phyloP scores from a whole-genome alignment of 495 filamentous ascomycete genomes.

The Amphirosellinia nigrospora region DNA sequence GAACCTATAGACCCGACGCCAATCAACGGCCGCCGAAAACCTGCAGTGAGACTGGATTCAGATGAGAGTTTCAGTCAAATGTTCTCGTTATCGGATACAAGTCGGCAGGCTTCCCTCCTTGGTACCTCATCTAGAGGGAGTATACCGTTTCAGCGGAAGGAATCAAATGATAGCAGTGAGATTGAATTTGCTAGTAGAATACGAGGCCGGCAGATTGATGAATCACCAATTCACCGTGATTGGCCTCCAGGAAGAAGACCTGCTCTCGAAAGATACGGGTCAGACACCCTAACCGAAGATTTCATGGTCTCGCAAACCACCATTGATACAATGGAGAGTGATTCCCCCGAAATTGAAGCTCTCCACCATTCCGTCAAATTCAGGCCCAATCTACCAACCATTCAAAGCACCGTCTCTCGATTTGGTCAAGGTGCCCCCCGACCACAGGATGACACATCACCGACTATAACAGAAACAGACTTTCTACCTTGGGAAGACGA shows the following conservation, averaged over 20 bases:
- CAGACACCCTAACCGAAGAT: constrained; percentile 48
- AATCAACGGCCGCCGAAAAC: constrained; percentile 38
- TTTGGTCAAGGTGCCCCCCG: constrained; percentile 13
- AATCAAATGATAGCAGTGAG: constrained; percentile 30
- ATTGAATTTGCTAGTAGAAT: constrained; percentile 46
- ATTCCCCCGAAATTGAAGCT: constrained; percentile 21
- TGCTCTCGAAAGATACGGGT: constrained; percentile 41
- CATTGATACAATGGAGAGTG: constrained; percentile 44
- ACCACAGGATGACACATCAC: constrained; percentile 42
- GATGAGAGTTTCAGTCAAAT: constrained; percentile 77
- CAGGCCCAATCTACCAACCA: not conserved
- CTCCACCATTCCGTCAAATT: constrained; percentile 12
- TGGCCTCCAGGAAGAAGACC: constrained; percentile 28
- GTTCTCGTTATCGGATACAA: constrained; percentile 78
- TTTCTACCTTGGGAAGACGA: constrained; percentile 57
- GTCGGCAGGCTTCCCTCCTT: constrained; percentile 50
- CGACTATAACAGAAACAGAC: constrained; percentile 55
- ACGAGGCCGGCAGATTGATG: constrained; percentile 41
- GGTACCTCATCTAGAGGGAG: constrained; percentile 43
- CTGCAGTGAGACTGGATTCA: constrained; percentile 70
- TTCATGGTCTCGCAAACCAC: constrained; percentile 53
- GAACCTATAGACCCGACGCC: constrained; percentile 40
- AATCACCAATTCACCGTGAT: constrained; percentile 36
- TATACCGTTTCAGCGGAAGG: constrained; percentile 25
- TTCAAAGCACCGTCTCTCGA: constrained; percentile 16